Percentiles rank a stretch among this genome's conserved stretches.
These are phyloP conservation scores for Dioscorea cayenensis DNA, from an alignment of 116 monocot genomes.

Conservation along the genomic window DNA sequence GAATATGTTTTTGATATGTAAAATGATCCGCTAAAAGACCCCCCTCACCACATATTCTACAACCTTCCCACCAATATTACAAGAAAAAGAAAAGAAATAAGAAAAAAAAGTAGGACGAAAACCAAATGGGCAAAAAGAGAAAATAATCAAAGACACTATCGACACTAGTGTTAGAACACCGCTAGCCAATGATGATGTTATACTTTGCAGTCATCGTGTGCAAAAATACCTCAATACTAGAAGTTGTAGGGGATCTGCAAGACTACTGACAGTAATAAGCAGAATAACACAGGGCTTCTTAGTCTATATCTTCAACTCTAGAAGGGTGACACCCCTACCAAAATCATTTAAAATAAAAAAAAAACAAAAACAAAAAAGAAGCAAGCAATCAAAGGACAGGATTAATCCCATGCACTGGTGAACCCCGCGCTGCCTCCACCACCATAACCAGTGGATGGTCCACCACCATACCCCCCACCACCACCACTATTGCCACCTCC, in stretches of 20 bases:
- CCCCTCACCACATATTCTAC: constrained; percentile 11
- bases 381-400: not conserved
- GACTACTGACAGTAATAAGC: constrained; percentile 1
- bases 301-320: not conserved
- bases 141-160: not conserved
- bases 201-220: not conserved
- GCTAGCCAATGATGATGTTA: not conserved
- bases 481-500: constrained; percentile 23
- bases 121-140: not conserved
- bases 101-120: not conserved
- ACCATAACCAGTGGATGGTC: constrained; percentile 11
- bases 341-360: constrained; percentile 7
- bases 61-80: constrained; percentile 4
- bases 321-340: constrained; percentile 8
- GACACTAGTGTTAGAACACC: constrained; percentile 6
- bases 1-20: constrained; percentile 6
- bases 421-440: constrained; percentile 23
- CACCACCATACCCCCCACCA: constrained; percentile 13
- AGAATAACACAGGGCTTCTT: not conserved
- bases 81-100: not conserved
- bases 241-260: not conserved
- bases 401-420: constrained; percentile 82
- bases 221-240: not conserved
- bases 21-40: not conserved
- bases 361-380: not conserved